Base-by-base conservation (phyloP, 441 rosid species). In the Rhodomyrtus psidioides region DNA sequence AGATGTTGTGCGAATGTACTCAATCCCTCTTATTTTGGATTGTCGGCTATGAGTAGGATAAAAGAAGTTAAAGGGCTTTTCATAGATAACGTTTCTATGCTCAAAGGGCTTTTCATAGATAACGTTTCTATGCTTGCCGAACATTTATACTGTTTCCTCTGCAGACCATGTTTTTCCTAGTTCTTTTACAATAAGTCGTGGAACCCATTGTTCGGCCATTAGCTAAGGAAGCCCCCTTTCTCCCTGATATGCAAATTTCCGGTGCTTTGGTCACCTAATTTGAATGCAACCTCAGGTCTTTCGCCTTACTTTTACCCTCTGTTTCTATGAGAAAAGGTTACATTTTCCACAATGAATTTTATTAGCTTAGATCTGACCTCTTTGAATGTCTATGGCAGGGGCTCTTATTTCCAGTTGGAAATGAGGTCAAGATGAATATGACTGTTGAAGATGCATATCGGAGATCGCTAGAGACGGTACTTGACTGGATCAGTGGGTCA, bases 391-490 rank as follows among this genome's bases (percentile, higher is more conserved):
- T 54, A 6, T 82, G 84, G 39, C 57, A 97, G 99, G 88, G 98
- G 98, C 28, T 95, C 95, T 86, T 96, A 94, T 91, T 97, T 96
- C 91, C 96, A 96, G 91, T 91, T 86, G 98, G 97, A 53, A 83
- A 55, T 56, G 90, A 91, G 60, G 94, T 97, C 87, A 91, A 90
- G 86, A 55, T 91, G 90, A 84, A 88, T 82, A 96, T 97, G 96
- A 89, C 86, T 53, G 91, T 92, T 51, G 95, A 93, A 84, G 90
- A 91, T 54, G 99, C 98, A 7, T 94, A 94, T 88, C 85, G 83
- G 82, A 90, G 89, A 89, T 92, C 99, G 26, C 83, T 94, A 84
- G 92, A 92, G 91, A 96, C 98, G 0, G 93, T 95, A 84, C 34
- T 93, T 85, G 87, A 85, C 34, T 97, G 99, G 99, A 88, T 97